Evolutionary conservation across 805 yeast genomes (phyloP).

Genomic region (Ogataea degrootiae): DNA sequence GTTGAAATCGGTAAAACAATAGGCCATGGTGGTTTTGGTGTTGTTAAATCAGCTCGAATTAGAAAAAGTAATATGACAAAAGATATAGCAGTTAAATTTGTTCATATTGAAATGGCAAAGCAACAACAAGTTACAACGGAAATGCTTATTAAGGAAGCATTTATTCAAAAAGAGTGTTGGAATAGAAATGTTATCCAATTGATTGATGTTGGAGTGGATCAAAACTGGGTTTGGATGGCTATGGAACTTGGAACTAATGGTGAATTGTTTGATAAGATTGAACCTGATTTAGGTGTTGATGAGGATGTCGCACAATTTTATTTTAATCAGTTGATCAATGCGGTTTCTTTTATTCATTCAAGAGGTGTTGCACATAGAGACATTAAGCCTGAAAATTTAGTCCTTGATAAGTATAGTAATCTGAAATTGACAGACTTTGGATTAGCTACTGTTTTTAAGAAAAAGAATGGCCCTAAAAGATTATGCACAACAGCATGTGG

Average conservation of each 20-base stretch:
- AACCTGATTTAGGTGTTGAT: slow-evolving; percentile 68
- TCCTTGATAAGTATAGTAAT: slow-evolving; percentile 60
- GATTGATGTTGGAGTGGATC: slow-evolving; percentile 48
- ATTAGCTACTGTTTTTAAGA: slow-evolving; percentile 55
- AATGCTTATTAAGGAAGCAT: slow-evolving; percentile 46
- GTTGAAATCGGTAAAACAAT: slow-evolving; percentile 47
- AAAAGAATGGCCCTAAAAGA: slow-evolving; percentile 42
- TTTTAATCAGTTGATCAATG: slow-evolving; percentile 59
- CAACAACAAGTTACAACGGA: slow-evolving; percentile 29
- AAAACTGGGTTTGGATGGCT: slow-evolving; percentile 58
- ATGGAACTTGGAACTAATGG: slow-evolving; percentile 73
- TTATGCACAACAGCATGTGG: slow-evolving; percentile 56
- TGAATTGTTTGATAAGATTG: slow-evolving; percentile 73
- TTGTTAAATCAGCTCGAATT: slow-evolving; percentile 47
- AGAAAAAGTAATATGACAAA: slow-evolving; percentile 31
- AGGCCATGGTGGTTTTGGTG: slow-evolving; percentile 68
- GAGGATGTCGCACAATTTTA: slow-evolving; percentile 64
- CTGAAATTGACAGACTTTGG: slow-evolving; percentile 78
- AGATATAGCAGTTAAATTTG: slow-evolving; percentile 55
- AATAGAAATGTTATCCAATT: slow-evolving; percentile 60
- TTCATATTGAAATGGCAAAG: slow-evolving; percentile 35
- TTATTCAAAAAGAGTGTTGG: slow-evolving; percentile 53
- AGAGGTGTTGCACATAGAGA: slow-evolving; percentile 66
- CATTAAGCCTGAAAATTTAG: slow-evolving; percentile 64
- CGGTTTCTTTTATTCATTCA: slow-evolving; percentile 54